Percentiles rank a stretch among this genome's conserved stretches.
These are phyloP conservation scores for Aplosporella prunicola DNA, from an alignment of 2,329 filamentous ascomycete genomes.

Conservation along the genomic window DNA sequence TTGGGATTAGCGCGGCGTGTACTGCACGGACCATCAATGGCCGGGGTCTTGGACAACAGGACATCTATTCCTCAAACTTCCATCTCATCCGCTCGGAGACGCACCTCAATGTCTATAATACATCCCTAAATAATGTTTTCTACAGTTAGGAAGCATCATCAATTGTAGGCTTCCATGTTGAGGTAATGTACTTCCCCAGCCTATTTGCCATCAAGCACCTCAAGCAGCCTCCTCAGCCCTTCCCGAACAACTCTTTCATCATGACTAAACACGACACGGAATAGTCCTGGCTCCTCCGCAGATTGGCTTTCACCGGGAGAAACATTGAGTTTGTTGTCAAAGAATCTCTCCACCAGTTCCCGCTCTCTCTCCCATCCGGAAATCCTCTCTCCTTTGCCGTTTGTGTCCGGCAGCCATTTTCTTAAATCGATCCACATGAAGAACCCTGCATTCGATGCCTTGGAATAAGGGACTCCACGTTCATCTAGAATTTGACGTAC, in stretches of 20 bases:
- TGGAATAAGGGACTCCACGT: constrained; percentile 29
- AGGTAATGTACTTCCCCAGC: no score
- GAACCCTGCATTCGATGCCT: constrained; percentile 36
- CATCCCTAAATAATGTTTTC: no score
- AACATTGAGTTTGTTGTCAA: constrained; percentile 42
- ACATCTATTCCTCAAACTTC: no score
- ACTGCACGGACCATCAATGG: no score
- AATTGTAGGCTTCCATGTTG: no score
- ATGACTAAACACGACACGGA: constrained; percentile 41
- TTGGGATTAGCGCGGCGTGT: no score
- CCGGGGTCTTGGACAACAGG: no score
- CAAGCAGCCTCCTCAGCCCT: constrained; percentile 1
- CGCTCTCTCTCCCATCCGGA: constrained; percentile 34
- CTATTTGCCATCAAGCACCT: constrained; percentile 1
- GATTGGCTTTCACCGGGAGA: constrained; percentile 40
- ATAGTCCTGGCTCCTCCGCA: constrained; percentile 41
- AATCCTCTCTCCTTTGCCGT: not conserved
- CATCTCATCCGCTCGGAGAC: no score
- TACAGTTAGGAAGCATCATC: no score
- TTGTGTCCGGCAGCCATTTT: constrained; percentile 7
- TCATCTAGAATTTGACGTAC: constrained; percentile 15
- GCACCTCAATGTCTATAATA: no score
- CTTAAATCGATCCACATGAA: constrained; percentile 36
- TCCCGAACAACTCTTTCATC: not conserved
- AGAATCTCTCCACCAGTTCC: constrained; percentile 35